These are phyloP conservation scores for Eucalyptus sp. DNA, from an alignment of 345 rosid species.

Conservation along the genomic window DNA sequence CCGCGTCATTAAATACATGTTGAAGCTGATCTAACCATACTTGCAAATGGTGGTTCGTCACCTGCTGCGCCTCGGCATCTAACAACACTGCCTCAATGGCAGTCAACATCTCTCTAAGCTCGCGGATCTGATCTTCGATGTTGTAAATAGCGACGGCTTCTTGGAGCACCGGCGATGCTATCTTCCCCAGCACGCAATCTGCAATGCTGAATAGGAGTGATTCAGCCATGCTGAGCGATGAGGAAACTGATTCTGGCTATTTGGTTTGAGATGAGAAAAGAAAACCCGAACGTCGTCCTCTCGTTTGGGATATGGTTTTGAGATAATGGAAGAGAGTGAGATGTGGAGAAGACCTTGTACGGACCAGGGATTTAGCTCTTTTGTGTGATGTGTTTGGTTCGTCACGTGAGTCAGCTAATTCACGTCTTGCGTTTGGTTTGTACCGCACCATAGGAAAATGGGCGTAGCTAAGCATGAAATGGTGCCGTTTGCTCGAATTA, in stretches of 20 bases:
- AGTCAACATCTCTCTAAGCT: neutral
- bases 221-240: neutral
- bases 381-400: too few relatives aligned
- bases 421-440: too few relatives aligned
- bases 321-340: too few relatives aligned
- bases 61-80: neutral
- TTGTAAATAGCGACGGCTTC: neutral
- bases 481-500: too few relatives aligned
- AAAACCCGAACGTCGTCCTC: rapidly evolving
- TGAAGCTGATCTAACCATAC: neutral
- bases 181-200: neutral
- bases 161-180: neutral
- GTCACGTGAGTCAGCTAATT: too few relatives aligned
- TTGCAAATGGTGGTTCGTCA: neutral
- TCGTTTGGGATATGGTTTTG: too few relatives aligned
- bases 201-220: neutral
- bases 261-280: neutral
- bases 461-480: too few relatives aligned
- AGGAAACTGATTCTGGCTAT: neutral
- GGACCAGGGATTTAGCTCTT: too few relatives aligned
- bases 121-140: rapidly evolving
- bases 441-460: too few relatives aligned
- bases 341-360: too few relatives aligned
- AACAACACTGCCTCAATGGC: neutral
- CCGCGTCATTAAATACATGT: neutral